Percentiles rank a stretch among this genome's conserved stretches.
These are phyloP conservation scores for Parastagonospora nodorum DNA, from an alignment of 2,329 filamentous ascomycete species.

Conservation along the genomic window DNA sequence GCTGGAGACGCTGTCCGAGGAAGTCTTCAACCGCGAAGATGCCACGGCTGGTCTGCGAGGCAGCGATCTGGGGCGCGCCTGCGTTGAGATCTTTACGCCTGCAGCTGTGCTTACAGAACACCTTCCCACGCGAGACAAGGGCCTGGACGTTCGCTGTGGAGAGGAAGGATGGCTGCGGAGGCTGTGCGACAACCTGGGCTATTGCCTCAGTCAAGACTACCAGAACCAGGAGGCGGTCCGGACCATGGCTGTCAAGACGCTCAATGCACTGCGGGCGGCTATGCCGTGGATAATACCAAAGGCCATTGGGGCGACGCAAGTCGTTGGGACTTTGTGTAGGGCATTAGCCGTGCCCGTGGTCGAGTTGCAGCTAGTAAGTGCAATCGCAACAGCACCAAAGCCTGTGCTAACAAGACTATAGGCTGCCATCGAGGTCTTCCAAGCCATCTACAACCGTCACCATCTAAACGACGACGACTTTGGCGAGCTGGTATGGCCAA, in stretches of 20 bases:
- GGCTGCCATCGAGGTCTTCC: conserved; percentile 76
- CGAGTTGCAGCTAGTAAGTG: conserved; percentile 41
- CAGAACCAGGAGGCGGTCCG: conserved; percentile 70
- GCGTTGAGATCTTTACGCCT: conserved; percentile 93
- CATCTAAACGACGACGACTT: conserved; percentile 81
- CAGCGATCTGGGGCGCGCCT: conserved; percentile 81
- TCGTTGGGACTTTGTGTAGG: conserved; percentile 47
- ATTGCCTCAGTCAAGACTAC: conserved; percentile 70
- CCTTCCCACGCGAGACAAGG: conserved; percentile 73
- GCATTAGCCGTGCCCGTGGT: conserved; percentile 45
- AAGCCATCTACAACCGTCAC: conserved; percentile 75
- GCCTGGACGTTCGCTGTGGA: conserved; percentile 73
- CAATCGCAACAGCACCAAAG: background rate
- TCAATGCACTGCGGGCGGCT: conserved; percentile 77
- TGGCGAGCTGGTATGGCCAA: conserved; percentile 74
- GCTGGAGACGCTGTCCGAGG: conserved; percentile 89
- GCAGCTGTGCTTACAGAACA: conserved; percentile 73
- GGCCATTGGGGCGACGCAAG: conserved; percentile 66
- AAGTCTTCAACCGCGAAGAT: conserved; percentile 91
- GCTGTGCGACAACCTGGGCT: conserved; percentile 73
- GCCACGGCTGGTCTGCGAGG: conserved; percentile 81
- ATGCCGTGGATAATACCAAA: conserved; percentile 88
- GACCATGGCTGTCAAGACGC: conserved; percentile 73
- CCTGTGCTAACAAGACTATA: conserved; percentile 26
- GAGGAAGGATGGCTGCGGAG: conserved; percentile 87